These are phyloP conservation scores for Pseudogymnoascus sp. DNA, from an alignment of 2,329 filamentous ascomycete species.

Conservation along the genomic window DNA sequence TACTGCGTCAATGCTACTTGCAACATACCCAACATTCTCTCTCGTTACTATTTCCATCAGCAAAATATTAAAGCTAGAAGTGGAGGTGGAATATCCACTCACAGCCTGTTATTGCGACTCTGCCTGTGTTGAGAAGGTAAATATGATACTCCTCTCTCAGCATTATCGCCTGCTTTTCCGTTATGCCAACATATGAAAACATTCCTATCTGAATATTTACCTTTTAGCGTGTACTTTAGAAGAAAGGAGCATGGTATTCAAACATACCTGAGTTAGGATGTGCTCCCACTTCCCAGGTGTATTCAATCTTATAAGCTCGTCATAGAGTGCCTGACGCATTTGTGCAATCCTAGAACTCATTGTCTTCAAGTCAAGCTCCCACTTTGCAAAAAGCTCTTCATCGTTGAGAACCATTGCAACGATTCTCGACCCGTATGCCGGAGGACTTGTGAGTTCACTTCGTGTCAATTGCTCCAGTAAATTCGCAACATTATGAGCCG, in stretches of 20 bases:
- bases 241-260: background rate
- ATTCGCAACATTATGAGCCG: conserved; percentile 28
- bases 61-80: background rate
- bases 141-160: background rate
- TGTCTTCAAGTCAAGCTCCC: conserved; percentile 30
- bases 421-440: conserved; percentile 31
- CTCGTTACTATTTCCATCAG: background rate
- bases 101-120: background rate
- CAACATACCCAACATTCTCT: background rate
- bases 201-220: background rate
- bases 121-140: background rate
- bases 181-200: background rate
- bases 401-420: conserved; percentile 29
- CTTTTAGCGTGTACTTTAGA: background rate
- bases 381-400: conserved; percentile 26
- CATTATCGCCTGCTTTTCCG: background rate
- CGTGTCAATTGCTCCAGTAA: conserved; percentile 26
- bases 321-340: conserved; percentile 31
- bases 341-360: conserved; percentile 32
- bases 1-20: background rate
- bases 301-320: conserved; percentile 26
- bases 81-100: background rate
- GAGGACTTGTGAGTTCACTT: conserved; percentile 28
- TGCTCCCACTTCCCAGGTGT: conserved; percentile 34
- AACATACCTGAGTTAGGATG: conserved; percentile 27